Evolutionary conservation across 1,284 basidiomycete genomes (phyloP), one percentile per base, ranked within the genome.

Genomic region (Fomes fomentarius): DNA sequence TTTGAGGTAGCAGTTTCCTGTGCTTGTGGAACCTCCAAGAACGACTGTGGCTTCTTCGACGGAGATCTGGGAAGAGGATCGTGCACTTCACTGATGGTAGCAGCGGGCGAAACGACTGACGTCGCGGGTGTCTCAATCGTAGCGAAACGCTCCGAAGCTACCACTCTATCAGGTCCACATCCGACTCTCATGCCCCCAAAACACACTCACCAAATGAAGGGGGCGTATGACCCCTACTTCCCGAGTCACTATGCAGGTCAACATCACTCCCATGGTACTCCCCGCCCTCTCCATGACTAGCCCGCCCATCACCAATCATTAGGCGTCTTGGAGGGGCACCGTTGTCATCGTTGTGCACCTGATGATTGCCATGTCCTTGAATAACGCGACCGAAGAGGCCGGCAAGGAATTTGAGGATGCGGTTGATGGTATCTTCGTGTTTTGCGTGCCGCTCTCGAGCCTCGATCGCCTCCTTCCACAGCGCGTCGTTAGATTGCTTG

Each of bases 361-460:
- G 73, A 49, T 80, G 76, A 42, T 77, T 79, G 52, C 68, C n/a
- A n/a, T n/a, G 72, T 39, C 72, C 74, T 44, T 69, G 68, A 37
- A 60, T 73, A n/a, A 72, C 74, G 0, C 77, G 79, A 1, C 94
- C 94, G 74, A 98, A 98, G 2, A 98, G 88, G 25, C 94, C 88
- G 12, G 94, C 95, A 41, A 99, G 75, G 74, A 99, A 98, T 55
- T 93, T 90, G 59, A 99, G 80, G 59, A 99, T 98, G 55, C 93
- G 81, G 67, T 97, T 95, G 68, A 98, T 95, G 19, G 94, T 98
- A 69, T 98, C 96, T 66, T 97, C 91, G 62, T 97, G 94, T 65
- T 93, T 93, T 67, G 93, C 87, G 66, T 95, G 88, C 56, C 89
- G 82, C 63, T 90, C 85, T 17, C 85, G 74, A 0, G 92, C 86